Conservation (phyloP, 768 basidiomycete species). For the Phylloporus rhodoxanthus region DNA sequence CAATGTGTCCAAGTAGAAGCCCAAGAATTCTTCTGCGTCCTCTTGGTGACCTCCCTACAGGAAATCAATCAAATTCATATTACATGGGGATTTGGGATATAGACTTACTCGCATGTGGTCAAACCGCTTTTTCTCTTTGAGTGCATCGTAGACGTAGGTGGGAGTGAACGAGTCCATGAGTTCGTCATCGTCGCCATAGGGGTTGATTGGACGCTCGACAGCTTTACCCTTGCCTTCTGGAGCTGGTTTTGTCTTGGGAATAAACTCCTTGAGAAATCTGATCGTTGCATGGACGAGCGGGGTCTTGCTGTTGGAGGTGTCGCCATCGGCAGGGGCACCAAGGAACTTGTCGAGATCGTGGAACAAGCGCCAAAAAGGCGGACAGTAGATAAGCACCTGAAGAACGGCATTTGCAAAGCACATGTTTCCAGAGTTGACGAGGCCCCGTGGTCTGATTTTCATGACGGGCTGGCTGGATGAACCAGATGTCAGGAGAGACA, state of each 20-base stretch:
- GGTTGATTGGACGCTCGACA: constrained; percentile 29
- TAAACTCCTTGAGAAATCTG: constrained; percentile 76
- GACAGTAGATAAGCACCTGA: constrained; percentile 83
- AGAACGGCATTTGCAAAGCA: constrained; percentile 96
- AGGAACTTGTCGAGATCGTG: constrained; percentile 58
- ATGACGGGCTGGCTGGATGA: constrained; percentile 20
- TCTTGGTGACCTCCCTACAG: constrained; percentile 85
- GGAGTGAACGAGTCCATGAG: constrained; percentile 73
- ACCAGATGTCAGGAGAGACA: constrained; percentile 47
- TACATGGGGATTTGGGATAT: constrained; percentile 1
- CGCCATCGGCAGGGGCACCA: constrained; percentile 21
- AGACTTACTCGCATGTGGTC: constrained; percentile 80
- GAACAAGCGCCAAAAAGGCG: constrained; percentile 80
- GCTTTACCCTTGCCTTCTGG: constrained; percentile 37
- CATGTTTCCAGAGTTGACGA: constrained; percentile 94
- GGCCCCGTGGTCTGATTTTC: constrained; percentile 63
- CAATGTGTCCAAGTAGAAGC: constrained; percentile 90
- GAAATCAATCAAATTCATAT: constrained; percentile 5
- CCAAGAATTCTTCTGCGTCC: constrained; percentile 98
- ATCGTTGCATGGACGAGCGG: constrained; percentile 66
- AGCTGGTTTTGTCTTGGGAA: constrained; percentile 17
- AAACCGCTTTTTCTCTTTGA: constrained; percentile 91
- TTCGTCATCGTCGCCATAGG: constrained; percentile 41
- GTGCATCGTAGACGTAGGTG: constrained; percentile 81
- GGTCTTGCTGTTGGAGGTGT: constrained; percentile 31